A percentile compares a stretch with the other conserved stretches of the same genome.
Evolutionary conservation across 129 eudicot genomes (phyloP).

Genomic region (Solidago caesia): DNA sequence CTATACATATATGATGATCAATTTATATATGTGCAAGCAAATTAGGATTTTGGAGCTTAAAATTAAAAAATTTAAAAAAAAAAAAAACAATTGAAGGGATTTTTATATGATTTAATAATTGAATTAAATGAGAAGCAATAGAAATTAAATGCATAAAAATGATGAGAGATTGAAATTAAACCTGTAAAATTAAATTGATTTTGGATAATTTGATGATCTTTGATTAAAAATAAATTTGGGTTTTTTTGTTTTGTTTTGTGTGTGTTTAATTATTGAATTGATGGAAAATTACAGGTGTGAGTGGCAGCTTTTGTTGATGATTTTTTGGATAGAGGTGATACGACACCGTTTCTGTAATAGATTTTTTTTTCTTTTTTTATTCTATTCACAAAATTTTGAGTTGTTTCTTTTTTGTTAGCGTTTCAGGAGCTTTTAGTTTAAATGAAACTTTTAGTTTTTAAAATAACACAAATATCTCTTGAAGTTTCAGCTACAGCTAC

Average conservation of each 20-base stretch:
- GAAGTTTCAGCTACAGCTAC: too few species aligned
- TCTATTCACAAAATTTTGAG: too few species aligned
- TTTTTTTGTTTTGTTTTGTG: background rate
- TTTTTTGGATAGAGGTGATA: too few species aligned
- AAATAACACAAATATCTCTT: too few species aligned
- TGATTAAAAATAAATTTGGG: background rate
- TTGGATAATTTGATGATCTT: background rate
- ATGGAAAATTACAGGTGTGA: too few species aligned
- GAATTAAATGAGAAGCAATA: background rate
- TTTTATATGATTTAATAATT: background rate
- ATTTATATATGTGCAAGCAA: background rate
- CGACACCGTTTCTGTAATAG: too few species aligned
- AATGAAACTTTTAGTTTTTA: too few species aligned
- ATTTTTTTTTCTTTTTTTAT: too few species aligned
- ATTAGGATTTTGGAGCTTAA: conserved; percentile 16
- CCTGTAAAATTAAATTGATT: background rate
- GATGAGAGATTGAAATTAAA: conserved; percentile 4
- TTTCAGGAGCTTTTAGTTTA: too few species aligned
- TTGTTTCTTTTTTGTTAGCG: too few species aligned
- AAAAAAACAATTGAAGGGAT: background rate
- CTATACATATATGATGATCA: background rate
- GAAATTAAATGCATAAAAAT: background rate
- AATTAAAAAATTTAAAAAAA: background rate
- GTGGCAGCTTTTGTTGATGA: too few species aligned
- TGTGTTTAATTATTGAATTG: too few species aligned